Evolutionary conservation across 2,329 filamentous ascomycete genomes (phyloP).

Genomic region (Penicillium vulpinum): DNA sequence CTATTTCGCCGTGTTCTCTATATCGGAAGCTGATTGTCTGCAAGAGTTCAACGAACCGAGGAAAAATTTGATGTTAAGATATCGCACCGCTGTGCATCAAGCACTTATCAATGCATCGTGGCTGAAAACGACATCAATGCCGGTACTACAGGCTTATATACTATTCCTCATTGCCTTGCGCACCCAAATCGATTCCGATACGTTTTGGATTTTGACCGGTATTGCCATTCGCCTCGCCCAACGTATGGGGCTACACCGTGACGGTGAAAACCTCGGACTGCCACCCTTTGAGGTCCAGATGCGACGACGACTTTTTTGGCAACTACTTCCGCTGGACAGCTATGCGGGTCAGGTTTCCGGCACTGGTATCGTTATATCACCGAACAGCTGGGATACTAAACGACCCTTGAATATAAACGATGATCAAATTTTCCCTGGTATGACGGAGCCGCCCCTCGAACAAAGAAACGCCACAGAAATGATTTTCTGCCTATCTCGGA

Average conservation of each 20-base stretch:
- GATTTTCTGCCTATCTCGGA: constrained; percentile 34
- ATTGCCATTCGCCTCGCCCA: constrained; percentile 49
- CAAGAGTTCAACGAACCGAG: background rate
- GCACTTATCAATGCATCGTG: constrained; percentile 20
- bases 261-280: constrained; percentile 47
- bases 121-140: constrained; percentile 17
- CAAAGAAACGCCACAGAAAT: constrained; percentile 47
- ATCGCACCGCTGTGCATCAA: constrained; percentile 7
- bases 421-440: constrained; percentile 40
- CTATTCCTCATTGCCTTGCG: constrained; percentile 32
- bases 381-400: constrained; percentile 19
- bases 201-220: constrained; percentile 53
- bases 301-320: constrained; percentile 29
- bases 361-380: constrained; percentile 16
- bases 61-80: constrained; percentile 8
- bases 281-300: constrained; percentile 48
- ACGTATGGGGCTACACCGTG: constrained; percentile 50
- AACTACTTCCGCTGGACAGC: constrained; percentile 24
- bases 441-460: constrained; percentile 42
- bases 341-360: constrained; percentile 32
- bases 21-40: constrained; percentile 15
- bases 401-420: constrained; percentile 44
- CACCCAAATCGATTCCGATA: constrained; percentile 45
- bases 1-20: constrained; percentile 21
- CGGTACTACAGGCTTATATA: constrained; percentile 17